phyloP scores from a whole-genome alignment of 2,329 filamentous ascomycete species.

The Scorias spongiosa region DNA sequence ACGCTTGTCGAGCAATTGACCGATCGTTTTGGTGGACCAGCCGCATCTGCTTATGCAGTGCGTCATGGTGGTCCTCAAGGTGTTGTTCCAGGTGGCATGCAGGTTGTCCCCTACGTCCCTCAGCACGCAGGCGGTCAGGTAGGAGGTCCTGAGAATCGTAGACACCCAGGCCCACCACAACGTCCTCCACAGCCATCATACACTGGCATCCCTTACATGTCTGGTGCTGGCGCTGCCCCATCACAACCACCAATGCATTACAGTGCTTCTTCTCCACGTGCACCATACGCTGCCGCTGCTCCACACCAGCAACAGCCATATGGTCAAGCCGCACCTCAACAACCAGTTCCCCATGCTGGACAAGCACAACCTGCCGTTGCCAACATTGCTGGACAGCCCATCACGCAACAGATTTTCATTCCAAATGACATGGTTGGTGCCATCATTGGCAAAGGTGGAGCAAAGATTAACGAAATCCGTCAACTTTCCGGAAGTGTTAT shows the following conservation, averaged over 20 bases:
- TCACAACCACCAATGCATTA: slow-evolving; percentile 61
- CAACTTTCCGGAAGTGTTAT: slow-evolving; percentile 96
- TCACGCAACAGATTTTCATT: slow-evolving; percentile 98
- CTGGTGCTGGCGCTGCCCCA: slow-evolving; percentile 35
- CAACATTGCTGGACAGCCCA: slow-evolving; percentile 51
- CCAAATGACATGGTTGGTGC: slow-evolving; percentile 99
- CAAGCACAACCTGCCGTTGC: slow-evolving; percentile 55
- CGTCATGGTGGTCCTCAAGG: slow-evolving; percentile 86
- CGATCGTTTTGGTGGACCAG: slow-evolving; percentile 87
- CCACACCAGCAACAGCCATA: slow-evolving; percentile 61
- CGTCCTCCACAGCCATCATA: slow-evolving; percentile 43
- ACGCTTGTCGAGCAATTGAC: slow-evolving; percentile 96
- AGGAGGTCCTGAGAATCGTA: slow-evolving; percentile 73
- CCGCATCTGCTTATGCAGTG: slow-evolving; percentile 93
- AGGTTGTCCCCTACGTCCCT: slow-evolving; percentile 94
- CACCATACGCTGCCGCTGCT: slow-evolving; percentile 62
- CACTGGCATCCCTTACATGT: slow-evolving; percentile 57
- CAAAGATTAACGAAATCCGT: slow-evolving; percentile 98
- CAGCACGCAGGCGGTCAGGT: slow-evolving; percentile 87
- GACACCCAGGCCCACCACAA: slow-evolving; percentile 57
- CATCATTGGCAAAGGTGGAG: slow-evolving; percentile 95
- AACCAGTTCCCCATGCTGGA: slow-evolving; percentile 40
- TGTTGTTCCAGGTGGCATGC: slow-evolving; percentile 92
- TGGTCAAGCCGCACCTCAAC: slow-evolving; percentile 46
- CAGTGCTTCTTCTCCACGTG: slow-evolving; percentile 51